A percentile compares a stretch with the other conserved stretches of the same genome.
phyloP scores from a whole-genome alignment of 768 basidiomycete species.

The Hygrocybe coccinea region DNA sequence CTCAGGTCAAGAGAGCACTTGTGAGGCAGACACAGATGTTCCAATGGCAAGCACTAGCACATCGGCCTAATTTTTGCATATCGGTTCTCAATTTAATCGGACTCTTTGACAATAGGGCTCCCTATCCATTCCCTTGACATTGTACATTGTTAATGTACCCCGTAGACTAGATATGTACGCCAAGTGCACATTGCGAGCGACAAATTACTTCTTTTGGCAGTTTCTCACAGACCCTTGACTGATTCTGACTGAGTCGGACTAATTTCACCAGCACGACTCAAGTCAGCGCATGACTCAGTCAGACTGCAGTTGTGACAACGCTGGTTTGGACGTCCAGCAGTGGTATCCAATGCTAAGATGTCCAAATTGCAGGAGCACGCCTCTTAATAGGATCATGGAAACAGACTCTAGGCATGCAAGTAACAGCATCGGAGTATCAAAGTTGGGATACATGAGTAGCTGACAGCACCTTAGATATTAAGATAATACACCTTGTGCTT shows the following conservation, averaged over 20 bases:
- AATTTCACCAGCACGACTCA: background rate
- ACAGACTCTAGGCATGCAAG: too few species aligned
- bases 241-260: background rate
- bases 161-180: too few species aligned
- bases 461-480: too few species aligned
- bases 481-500: too few species aligned
- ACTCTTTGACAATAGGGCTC: background rate
- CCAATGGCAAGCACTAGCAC: background rate
- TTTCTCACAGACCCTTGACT: slow-evolving; percentile 3
- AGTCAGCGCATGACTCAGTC: slow-evolving; percentile 2
- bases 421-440: too few species aligned
- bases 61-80: background rate
- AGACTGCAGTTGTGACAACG: slow-evolving; percentile 1
- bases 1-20: background rate
- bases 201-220: background rate
- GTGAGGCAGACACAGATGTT: background rate
- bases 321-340: too few species aligned
- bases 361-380: too few species aligned
- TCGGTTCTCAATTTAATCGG: background rate
- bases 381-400: too few species aligned
- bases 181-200: too few species aligned
- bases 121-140: background rate
- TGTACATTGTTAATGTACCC: background rate
- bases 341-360: too few species aligned
- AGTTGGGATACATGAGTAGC: too few species aligned